Evolutionary conservation across 1,284 basidiomycete genomes (phyloP).

Genomic region (Puccinia polysora): DNA sequence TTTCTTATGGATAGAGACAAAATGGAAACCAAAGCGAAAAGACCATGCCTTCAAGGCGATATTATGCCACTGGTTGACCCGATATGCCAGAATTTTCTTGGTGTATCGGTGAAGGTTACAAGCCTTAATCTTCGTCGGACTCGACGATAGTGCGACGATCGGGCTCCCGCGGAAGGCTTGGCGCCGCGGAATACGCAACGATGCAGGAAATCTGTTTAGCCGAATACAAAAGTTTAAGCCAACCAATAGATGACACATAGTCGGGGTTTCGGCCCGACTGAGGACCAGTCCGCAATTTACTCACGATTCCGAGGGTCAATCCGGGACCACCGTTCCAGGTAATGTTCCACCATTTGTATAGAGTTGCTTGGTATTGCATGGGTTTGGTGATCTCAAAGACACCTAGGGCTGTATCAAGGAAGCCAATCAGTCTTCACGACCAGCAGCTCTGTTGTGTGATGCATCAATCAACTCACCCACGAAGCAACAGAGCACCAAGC

Average conservation of each 20-base stretch:
- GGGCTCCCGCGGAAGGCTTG: constrained; percentile 20
- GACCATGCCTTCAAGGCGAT: too few relatives aligned
- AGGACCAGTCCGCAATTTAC: not conserved
- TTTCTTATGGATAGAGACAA: too few relatives aligned
- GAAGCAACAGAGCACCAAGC: not conserved
- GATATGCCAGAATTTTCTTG: too few relatives aligned
- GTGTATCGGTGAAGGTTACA: not conserved
- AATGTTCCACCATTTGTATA: not conserved
- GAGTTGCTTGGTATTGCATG: not conserved
- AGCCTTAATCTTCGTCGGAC: not conserved
- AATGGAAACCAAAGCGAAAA: too few relatives aligned
- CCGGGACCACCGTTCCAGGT: constrained; percentile 19
- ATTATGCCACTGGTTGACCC: too few relatives aligned
- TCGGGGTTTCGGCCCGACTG: not conserved
- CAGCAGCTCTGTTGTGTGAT: not conserved
- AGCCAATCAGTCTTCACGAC: too few relatives aligned
- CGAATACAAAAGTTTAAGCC: not conserved
- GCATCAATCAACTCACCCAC: not conserved
- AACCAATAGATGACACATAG: not conserved
- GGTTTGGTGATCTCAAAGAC: not conserved
- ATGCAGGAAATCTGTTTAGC: constrained; percentile 1
- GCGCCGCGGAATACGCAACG: not conserved
- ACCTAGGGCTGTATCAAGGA: not conserved
- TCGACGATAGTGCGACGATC: not conserved
- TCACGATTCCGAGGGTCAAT: constrained; percentile 17